Conservation (phyloP, 768 basidiomycete genomes). For the Lactifluus hygrophoroides region DNA sequence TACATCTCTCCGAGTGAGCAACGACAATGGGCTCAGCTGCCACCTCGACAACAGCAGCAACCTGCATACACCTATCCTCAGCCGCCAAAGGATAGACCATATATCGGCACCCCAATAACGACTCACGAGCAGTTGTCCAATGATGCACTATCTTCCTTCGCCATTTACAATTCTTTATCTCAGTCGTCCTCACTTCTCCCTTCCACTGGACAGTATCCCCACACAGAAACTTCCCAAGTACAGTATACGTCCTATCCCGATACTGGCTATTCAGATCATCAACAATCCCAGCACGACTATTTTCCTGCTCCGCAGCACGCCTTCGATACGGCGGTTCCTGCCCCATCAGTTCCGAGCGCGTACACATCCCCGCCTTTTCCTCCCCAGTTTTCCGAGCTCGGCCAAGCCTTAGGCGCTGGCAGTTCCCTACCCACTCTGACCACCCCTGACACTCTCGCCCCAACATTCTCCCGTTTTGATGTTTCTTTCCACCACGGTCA, state of each 20-base stretch:
- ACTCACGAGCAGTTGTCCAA: not conserved
- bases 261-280: conserved; percentile 4
- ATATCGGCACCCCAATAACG: not conserved
- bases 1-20: not conserved
- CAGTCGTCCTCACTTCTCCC: conserved; percentile 6
- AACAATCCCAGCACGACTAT: conserved; percentile 1
- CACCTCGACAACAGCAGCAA: conserved; percentile 1
- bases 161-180: conserved; percentile 6
- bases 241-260: conserved; percentile 4
- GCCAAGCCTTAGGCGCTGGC: not conserved
- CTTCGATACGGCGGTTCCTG: not conserved
- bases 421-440: not conserved
- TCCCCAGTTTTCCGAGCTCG: not conserved
- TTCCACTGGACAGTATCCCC: conserved; percentile 1
- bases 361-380: not conserved
- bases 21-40: conserved; percentile 1
- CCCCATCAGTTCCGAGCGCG: not conserved
- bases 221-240: not conserved
- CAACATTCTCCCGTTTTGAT: not conserved
- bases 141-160: conserved; percentile 1
- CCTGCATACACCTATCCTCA: conserved; percentile 3
- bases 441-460: not conserved
- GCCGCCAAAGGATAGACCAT: not conserved
- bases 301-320: not conserved
- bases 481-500: not conserved